Base-by-base conservation (phyloP, 2,329 filamentous ascomycete species). In the Clonostachys rhizophaga region DNA sequence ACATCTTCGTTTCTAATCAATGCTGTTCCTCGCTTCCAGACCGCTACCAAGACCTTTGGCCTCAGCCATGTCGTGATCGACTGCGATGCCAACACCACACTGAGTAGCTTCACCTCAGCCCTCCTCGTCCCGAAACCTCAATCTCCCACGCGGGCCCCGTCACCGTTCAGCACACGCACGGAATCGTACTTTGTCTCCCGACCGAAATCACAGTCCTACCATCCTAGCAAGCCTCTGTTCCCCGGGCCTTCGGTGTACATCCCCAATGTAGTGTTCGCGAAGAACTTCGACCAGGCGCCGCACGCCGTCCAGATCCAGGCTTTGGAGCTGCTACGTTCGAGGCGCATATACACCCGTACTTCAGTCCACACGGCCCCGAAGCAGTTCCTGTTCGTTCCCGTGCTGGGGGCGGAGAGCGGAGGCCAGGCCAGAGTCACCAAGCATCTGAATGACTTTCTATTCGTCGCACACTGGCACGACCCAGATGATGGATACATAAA, bases 381-480 rank as follows among this genome's bases (percentile, higher is more conserved):
- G 59, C 78, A 82, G 30, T 95, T 96, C 60, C 70, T 96, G 24
- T 84, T 96, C 52, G 71, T 96, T 33, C 86, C 89, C 2, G 70
- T 95, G n/a, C 69, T 91, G 2, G 71, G 66, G 17, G 74, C 73
- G 2, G 61, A 62, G 35, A 65, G 67, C 39, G 72, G 72, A 3
- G 73, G 76, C 36, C 59, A 69, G 40, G 70, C 74, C 5, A 70
- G 69, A 44, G 71, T 85, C 44, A 76, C 72, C 18, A 67, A 65
- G 34, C 77, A 89, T 55, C 61, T 86, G 64, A 95, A 91, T 57
- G 90, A 97, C 49, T 82, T 88, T 53, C 86, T 97, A 54, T 89
- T 91, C 61, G 84, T 97, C 49, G 92, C 89, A 1, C 91, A 97
- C 64, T 89, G 84, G 69, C 91, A 97, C 58, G 78, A 85, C 48